phyloP scores from a whole-genome alignment of 2,329 filamentous ascomycete genomes.

The Colletotrichum somersetense region DNA sequence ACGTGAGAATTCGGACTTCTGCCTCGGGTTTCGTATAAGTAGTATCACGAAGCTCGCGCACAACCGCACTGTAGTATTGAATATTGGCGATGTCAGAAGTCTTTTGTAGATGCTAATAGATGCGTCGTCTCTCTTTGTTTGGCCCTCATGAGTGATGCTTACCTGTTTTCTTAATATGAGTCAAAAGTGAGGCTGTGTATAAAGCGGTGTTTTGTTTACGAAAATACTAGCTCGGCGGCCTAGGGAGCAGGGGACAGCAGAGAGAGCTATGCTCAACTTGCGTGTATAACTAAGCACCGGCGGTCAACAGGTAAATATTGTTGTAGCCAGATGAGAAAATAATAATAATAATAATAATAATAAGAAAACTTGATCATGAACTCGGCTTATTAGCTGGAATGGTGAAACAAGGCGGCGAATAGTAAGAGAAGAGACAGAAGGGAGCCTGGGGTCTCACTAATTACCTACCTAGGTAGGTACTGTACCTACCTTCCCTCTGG shows the following conservation, averaged over 20 bases:
- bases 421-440: neutral
- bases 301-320: neutral
- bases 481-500: too few relatives aligned
- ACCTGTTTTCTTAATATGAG: neutral
- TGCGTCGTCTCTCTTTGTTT: neutral
- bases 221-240: neutral
- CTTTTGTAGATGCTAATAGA: neutral
- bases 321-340: neutral
- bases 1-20: neutral
- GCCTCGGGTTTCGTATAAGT: neutral
- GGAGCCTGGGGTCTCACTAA: neutral
- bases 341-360: too few relatives aligned
- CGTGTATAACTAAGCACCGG: neutral
- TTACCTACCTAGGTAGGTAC: too few relatives aligned
- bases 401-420: neutral
- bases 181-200: neutral
- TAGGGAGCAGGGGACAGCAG: conserved; percentile 1
- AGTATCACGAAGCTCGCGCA: neutral
- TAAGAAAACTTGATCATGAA: neutral
- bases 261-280: neutral
- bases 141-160: neutral
- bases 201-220: neutral
- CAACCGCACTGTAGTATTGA: neutral
- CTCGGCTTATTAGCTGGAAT: neutral
- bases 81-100: neutral